Evolutionary conservation across 164 flowering plant species (phyloP).

Genomic region (Santalum album): DNA sequence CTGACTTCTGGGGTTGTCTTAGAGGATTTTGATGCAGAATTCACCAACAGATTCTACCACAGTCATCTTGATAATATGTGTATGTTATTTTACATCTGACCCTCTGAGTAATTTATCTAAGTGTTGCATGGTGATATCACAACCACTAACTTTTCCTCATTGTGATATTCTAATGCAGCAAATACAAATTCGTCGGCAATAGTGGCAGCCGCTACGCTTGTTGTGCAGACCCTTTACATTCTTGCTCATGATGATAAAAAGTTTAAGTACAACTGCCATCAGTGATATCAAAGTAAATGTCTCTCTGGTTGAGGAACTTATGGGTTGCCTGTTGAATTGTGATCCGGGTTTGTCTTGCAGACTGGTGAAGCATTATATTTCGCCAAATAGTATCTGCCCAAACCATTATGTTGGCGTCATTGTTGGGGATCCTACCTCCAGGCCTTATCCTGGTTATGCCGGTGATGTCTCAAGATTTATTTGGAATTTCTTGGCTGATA

Average conservation of each 20-base stretch:
- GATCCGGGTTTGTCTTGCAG: constrained; percentile 84
- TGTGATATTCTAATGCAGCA: constrained; percentile 40
- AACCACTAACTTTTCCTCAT: background rate
- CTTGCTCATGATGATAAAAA: constrained; percentile 52
- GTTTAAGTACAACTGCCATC: constrained; percentile 27
- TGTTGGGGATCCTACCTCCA: constrained; percentile 52
- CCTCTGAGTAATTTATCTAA: background rate
- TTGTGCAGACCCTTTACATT: constrained; percentile 74
- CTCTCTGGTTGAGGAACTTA: constrained; percentile 71
- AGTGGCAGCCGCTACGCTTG: constrained; percentile 72
- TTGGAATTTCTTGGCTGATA: constrained; percentile 88
- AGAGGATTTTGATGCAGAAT: constrained; percentile 76
- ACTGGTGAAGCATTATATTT: constrained; percentile 59
- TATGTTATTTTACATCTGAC: constrained; percentile 20
- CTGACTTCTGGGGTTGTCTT: constrained; percentile 61
- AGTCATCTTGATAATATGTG: constrained; percentile 79
- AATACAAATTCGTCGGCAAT: constrained; percentile 75
- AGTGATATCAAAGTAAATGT: constrained; percentile 50
- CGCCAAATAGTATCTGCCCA: constrained; percentile 54
- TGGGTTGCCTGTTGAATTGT: constrained; percentile 70
- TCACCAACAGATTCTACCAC: constrained; percentile 71
- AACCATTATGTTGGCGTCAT: constrained; percentile 88
- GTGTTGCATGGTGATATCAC: too few species aligned
- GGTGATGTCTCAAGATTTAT: constrained; percentile 69
- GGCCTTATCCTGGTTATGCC: constrained; percentile 34